A percentile compares a stretch with the other conserved stretches of the same genome.
These are phyloP conservation scores for Plectranthus barbatus DNA, from an alignment of 257 asterid genomes.

Conservation along the genomic window DNA sequence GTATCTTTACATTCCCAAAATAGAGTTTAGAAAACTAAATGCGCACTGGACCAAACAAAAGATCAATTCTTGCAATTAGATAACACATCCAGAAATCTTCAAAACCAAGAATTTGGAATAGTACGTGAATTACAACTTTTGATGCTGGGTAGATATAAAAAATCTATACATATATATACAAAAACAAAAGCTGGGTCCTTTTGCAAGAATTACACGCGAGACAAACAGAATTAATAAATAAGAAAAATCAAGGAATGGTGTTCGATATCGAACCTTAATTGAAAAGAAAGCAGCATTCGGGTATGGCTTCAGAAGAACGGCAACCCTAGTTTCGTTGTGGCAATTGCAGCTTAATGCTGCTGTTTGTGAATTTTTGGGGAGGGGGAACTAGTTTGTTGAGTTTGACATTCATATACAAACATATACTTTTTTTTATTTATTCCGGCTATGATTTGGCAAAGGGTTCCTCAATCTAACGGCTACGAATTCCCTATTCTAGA, in stretches of 20 bases:
- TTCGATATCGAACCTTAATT: conserved; percentile 14
- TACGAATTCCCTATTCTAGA: no score
- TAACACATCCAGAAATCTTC: no score
- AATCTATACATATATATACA: neutral
- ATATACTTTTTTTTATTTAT: conserved; percentile 29
- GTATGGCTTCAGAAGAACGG: conserved; percentile 5
- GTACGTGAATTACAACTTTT: neutral
- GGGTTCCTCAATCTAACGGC: conserved; percentile 27
- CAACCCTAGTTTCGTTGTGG: conserved; percentile 30
- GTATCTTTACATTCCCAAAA: neutral
- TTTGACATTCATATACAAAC: conserved; percentile 21
- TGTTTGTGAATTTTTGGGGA: neutral
- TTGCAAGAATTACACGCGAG: no score
- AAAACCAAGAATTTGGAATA: neutral
- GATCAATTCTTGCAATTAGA: no score
- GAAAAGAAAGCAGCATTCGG: conserved; percentile 14
- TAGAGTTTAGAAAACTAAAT: neutral
- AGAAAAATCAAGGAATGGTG: no score
- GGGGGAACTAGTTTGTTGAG: conserved; percentile 23
- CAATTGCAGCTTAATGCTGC: neutral
- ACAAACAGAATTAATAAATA: neutral
- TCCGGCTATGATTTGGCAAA: neutral
- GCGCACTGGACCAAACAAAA: neutral
- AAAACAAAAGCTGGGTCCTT: no score
- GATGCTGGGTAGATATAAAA: neutral